Base-by-base conservation (phyloP, 2,329 filamentous ascomycete genomes). In the Pyricularia sp. region DNA sequence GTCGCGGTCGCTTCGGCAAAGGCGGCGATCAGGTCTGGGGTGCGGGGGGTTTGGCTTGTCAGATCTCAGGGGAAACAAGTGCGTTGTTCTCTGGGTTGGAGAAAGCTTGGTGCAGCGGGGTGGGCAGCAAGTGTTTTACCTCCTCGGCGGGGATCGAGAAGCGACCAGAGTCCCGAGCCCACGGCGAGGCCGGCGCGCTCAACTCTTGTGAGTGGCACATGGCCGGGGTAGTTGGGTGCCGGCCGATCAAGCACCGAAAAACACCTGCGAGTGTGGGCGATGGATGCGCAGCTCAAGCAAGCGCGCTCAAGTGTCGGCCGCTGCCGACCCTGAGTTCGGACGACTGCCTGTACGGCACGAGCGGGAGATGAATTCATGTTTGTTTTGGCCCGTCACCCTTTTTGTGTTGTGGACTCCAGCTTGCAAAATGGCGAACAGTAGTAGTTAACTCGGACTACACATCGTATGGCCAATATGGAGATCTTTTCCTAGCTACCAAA, bases 1-100 rank as follows among this genome's bases (percentile, higher is more conserved):
- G 94, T 93, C 26, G 94, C 93, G 3, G 95, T 98, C 31, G 94
- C 90, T 83, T 99, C 95, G 76, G 94, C 94, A n/a, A 97, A 87
- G 42, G 93, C 88, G 42, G 95, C 95, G 74, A 99, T 96, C 73
- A 99, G 88, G 81, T 99, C 95, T 92, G 75, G 17, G 17, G 20
- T 30, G n/a, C n/a, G n/a, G n/a, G n/a, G 12, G 42, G 25, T 30
- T 36, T 50, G 33, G 50, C 23, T n/a, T 26, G 7, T 42, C 61
- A 17, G 50, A 4, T 5, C 61, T 11, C 28, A 42, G 5, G 11
- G 59, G 59, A 36, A n/a, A 61, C 33, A 59, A n/a, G 12, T 30
- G 1, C 30, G 26, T n/a, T 30, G 26, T 67, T 26, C 9, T 42
- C 30, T 28, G 66, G 25, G 36, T 25, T 26, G 61, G 50, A 65